Evolutionary conservation across 495 filamentous ascomycete genomes (phyloP), one percentile per base, ranked within the genome.

Genomic region (Cudoniella acicularis): DNA sequence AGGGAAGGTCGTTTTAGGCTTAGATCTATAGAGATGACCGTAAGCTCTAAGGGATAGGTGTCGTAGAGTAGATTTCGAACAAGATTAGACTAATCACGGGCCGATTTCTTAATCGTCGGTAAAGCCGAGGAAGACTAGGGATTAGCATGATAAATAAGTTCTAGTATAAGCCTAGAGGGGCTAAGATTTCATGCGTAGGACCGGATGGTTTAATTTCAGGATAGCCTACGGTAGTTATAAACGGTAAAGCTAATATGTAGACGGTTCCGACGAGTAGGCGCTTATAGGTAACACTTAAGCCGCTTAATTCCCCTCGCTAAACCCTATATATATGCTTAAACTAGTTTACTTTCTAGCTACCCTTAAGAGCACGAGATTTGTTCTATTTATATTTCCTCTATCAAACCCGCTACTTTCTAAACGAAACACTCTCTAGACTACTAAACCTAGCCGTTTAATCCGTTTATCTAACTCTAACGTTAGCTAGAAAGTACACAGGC

Each of bases 291-390:
- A 50, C 48, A 56, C 56, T 63, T 59, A 63, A 59, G 56, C 61
- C 49, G 56, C 56, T 63, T 50, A 55, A 63, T 63, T 63, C 61
- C 56, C 49, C 51, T 63, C 51, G 43, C 56, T 55, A 50, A 50
- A 45, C 13, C 59, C 26, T 41, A 18, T 9, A 50, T 22, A 63
- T 21, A 63, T 54, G 13, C 60, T 54, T 26, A 63, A 45, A 59
- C 52, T 49, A 10, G 41, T 54, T 55, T 59, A 0, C 56, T 59
- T n/a, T 49, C 49, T 63, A 47, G 55, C 55, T 59, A 25, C 56
- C 18, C 54, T 63, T 25, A 17, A 54, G 61, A 55, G 26, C n/a
- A 55, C 50, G 50, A 48, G 42, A 55, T 59, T 59, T 55, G 50
- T 55, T 59, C 56, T 0, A 54, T 63, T 63, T 63, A 18, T 21